Evolutionary conservation across 345 rosid species (phyloP), one percentile per base, ranked within the genome.

Genomic region (Trapa bicornis): DNA sequence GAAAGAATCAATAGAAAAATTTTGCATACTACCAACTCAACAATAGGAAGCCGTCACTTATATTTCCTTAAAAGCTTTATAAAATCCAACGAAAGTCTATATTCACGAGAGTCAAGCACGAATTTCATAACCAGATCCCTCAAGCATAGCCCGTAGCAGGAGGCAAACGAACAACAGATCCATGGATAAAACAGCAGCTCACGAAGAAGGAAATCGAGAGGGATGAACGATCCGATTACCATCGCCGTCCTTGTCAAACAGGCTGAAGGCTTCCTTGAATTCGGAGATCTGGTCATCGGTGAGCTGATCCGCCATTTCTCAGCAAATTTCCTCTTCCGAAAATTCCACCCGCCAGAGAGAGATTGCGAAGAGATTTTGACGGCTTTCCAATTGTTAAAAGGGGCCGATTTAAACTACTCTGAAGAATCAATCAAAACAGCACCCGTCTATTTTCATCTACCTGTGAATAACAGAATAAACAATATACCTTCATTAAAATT

Each of bases 171-270:
- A 3, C 5, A 37, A 48, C 22, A 36, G 15, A 50, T 41, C 37
- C 37, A 45, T 2, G 43, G 43, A 41, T 8, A 41, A 8, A 41
- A 41, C 43, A 3, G 43, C 43, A 41, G 43, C 43, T 4, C 43
- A 41, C 4, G 43, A 41, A 41, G 6, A 41, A 41, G 43, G 43
- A 41, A 3, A 8, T 41, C 43, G 7, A 41, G 43, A 41, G 13
- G 43, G 63, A 39, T 13, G 43, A 62, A 53, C 9, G 12, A 6
- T 6, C 6, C 5, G 33, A 22, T 22, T 22, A 88, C 96, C 96
- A 68, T 88, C 96, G 78, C 96, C 96, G 71, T 88, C 96, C 83
- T 88, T 86, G 76, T 84, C 91, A 77, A 86, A 88, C 76, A 84
- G 72, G 80, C 94, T 85, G 76, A 85, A 85, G 47, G 94, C 93